Conservation (phyloP, 371 early-diverging fungal genomes). For the Smittium mucronatum region DNA sequence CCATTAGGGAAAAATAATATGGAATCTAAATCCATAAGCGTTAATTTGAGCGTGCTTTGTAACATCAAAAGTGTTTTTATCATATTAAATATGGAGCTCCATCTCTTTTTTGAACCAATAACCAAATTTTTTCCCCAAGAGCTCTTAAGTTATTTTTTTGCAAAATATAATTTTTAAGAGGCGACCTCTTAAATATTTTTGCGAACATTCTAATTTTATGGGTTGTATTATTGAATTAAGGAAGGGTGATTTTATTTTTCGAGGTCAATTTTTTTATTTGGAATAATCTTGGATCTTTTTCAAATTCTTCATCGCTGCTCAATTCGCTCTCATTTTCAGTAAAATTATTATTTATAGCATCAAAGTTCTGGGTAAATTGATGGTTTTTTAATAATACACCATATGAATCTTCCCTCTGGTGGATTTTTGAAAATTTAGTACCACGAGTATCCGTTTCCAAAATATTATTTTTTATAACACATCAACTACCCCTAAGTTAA, state of each 20-base stretch:
- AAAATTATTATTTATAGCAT: background rate
- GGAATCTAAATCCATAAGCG: background rate
- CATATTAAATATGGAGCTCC: background rate
- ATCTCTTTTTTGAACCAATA: background rate
- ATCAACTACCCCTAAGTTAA: background rate
- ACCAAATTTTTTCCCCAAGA: background rate
- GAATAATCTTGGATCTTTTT: background rate
- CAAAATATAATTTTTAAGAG: background rate
- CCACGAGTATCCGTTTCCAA: background rate
- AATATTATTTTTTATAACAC: background rate
- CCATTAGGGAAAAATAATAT: background rate
- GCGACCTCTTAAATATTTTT: too few relatives aligned
- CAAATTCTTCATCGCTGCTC: background rate
- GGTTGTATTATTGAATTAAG: background rate
- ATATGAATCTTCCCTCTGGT: background rate
- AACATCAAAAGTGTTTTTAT: background rate
- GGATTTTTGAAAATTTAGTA: background rate
- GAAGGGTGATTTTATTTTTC: too few relatives aligned
- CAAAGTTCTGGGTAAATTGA: background rate
- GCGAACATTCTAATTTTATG: background rate
- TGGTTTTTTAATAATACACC: background rate
- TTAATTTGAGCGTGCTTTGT: background rate
- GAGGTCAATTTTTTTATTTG: background rate
- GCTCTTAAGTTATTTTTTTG: background rate
- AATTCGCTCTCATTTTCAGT: background rate